Percentiles rank a stretch among this genome's conserved stretches.
These are phyloP conservation scores for Gossypium mustelinum DNA, from an alignment of 345 rosid genomes.

Conservation along the genomic window DNA sequence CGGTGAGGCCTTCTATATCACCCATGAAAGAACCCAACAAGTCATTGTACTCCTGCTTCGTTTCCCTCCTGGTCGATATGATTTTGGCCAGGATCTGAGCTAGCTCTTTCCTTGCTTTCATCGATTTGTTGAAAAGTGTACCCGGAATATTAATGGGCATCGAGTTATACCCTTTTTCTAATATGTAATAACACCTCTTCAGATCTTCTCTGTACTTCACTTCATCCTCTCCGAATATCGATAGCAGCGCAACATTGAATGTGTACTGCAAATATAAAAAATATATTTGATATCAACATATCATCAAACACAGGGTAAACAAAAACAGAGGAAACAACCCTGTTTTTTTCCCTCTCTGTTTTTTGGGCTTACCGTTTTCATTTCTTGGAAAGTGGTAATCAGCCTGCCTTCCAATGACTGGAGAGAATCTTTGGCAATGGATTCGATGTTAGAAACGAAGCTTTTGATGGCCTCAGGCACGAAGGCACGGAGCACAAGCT, in stretches of 20 bases:
- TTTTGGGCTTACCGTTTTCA: slow-evolving; percentile 66
- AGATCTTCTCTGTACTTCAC: slow-evolving; percentile 68
- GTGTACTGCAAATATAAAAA: slow-evolving; percentile 47
- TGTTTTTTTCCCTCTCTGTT: slow-evolving; percentile 19
- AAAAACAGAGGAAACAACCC: slow-evolving; percentile 29
- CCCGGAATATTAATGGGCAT: slow-evolving; percentile 93
- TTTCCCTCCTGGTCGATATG: slow-evolving; percentile 50
- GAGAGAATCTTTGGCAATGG: slow-evolving; percentile 44
- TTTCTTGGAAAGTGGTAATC: slow-evolving; percentile 67
- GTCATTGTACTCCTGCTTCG: slow-evolving; percentile 41
- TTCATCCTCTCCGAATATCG: slow-evolving; percentile 75
- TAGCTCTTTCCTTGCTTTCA: slow-evolving; percentile 86
- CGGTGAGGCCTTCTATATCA: slow-evolving; percentile 58
- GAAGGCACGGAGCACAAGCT: slow-evolving; percentile 80
- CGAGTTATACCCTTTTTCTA: slow-evolving; percentile 92
- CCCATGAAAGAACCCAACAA: slow-evolving; percentile 84
- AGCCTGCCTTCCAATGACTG: slow-evolving; percentile 42
- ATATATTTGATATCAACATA: not conserved
- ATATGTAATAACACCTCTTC: slow-evolving; percentile 81
- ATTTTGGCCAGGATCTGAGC: slow-evolving; percentile 66
- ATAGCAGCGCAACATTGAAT: slow-evolving; percentile 76
- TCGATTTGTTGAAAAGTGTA: slow-evolving; percentile 81
- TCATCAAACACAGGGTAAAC: not conserved
- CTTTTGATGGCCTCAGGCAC: slow-evolving; percentile 52
- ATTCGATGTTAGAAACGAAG: slow-evolving; percentile 52